Evolutionary conservation across 2,329 filamentous ascomycete species (phyloP).

Genomic region (Fusarium tupiense): DNA sequence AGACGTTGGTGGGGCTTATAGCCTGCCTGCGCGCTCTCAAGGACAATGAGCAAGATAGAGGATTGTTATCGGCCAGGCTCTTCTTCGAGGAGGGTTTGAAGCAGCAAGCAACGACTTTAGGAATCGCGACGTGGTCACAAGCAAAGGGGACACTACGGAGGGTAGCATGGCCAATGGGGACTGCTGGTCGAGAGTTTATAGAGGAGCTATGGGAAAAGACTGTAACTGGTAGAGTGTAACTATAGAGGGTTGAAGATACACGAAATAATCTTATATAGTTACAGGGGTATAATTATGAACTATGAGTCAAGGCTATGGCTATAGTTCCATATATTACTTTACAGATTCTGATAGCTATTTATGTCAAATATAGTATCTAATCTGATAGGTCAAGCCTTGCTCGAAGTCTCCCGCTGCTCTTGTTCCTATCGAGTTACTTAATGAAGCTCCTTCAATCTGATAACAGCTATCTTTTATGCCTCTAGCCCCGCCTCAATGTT

Average conservation of each 20-base stretch:
- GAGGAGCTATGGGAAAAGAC: conserved; percentile 8
- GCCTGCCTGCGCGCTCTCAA: not conserved
- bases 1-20: not conserved
- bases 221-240: too few relatives aligned
- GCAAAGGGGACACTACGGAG: not conserved
- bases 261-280: too few relatives aligned
- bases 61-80: not conserved
- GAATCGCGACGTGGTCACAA: not conserved
- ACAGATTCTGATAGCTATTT: too few relatives aligned
- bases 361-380: too few relatives aligned
- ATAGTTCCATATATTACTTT: too few relatives aligned
- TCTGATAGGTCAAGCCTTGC: not conserved
- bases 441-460: not conserved
- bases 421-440: not conserved
- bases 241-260: too few relatives aligned
- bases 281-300: too few relatives aligned
- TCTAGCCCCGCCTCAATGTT: not conserved
- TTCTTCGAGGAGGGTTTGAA: not conserved
- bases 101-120: not conserved
- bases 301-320: too few relatives aligned
- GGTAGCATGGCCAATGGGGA: not conserved
- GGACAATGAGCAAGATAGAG: not conserved
- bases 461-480: not conserved
- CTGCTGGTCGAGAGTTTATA: not conserved
- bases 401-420: not conserved